phyloP scores from a whole-genome alignment of 768 basidiomycete species.

The Hypholoma sublateritium region DNA sequence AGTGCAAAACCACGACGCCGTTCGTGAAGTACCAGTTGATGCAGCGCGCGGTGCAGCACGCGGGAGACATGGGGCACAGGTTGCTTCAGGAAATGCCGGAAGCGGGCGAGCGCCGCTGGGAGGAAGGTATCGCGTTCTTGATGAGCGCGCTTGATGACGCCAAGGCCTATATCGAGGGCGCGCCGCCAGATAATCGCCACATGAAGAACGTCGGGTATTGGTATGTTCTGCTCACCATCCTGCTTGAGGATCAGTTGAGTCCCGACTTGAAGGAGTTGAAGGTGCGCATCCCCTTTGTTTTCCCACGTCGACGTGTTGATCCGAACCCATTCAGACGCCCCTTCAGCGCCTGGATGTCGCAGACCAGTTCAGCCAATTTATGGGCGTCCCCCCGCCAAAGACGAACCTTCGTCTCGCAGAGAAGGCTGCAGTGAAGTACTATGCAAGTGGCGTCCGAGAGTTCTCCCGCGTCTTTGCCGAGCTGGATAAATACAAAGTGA shows the following conservation, averaged over 20 bases:
- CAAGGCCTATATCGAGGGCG: slow-evolving; percentile 50
- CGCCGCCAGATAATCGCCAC: slow-evolving; percentile 62
- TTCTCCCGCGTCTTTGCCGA: slow-evolving; percentile 45
- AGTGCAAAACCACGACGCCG: slow-evolving; percentile 50
- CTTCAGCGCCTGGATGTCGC: slow-evolving; percentile 46
- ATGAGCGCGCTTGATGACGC: slow-evolving; percentile 62
- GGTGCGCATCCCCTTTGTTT: slow-evolving; percentile 29
- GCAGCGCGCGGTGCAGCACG: slow-evolving; percentile 63
- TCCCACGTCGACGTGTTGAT: background rate
- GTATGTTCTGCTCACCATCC: slow-evolving; percentile 54
- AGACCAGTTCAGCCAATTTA: slow-evolving; percentile 49
- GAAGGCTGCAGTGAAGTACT: slow-evolving; percentile 47
- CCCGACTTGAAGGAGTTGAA: slow-evolving; percentile 49
- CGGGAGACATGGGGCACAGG: slow-evolving; percentile 53
- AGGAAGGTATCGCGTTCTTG: slow-evolving; percentile 61
- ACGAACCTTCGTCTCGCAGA: slow-evolving; percentile 55
- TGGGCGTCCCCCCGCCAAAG: slow-evolving; percentile 45
- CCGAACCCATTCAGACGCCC: background rate
- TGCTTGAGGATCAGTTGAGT: slow-evolving; percentile 51
- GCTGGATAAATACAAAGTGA: slow-evolving; percentile 27
- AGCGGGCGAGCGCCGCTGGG: slow-evolving; percentile 45
- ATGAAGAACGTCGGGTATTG: slow-evolving; percentile 61
- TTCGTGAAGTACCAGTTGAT: slow-evolving; percentile 58
- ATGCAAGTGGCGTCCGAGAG: slow-evolving; percentile 41
- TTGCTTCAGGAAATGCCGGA: slow-evolving; percentile 44